Conservation (phyloP, 495 filamentous ascomycete species). For the Penicillium cosmopolitanum region DNA sequence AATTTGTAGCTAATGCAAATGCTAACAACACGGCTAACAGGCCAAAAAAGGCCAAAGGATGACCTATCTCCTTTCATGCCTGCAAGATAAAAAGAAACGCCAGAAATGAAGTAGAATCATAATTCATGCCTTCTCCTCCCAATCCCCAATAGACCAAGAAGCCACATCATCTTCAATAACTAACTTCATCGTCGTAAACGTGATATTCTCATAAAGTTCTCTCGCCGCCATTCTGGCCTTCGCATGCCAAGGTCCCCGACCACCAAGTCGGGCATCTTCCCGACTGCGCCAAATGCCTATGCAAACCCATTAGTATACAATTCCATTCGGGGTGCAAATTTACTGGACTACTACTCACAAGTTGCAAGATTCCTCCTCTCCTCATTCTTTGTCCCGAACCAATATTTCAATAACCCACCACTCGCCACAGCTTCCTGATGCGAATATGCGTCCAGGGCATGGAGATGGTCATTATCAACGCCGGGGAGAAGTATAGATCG, state of each 20-base stretch:
- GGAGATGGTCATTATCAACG: conserved; percentile 63
- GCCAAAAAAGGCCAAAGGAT: too few species aligned
- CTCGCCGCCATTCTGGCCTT: conserved; percentile 39
- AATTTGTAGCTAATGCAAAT: not conserved
- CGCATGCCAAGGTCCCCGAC: conserved; percentile 60
- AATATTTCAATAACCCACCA: conserved; percentile 90
- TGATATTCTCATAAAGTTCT: conserved; percentile 59
- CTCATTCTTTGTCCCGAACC: conserved; percentile 72
- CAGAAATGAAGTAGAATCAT: not conserved
- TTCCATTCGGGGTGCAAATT: too few species aligned
- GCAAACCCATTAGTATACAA: too few species aligned
- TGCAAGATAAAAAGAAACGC: not conserved
- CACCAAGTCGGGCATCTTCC: conserved; percentile 70
- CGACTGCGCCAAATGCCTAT: conserved; percentile 68
- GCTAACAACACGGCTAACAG: too few species aligned
- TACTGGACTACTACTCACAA: conserved; percentile 45
- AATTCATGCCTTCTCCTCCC: conserved; percentile 35
- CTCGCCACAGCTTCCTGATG: conserved; percentile 76
- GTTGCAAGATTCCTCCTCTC: conserved; percentile 72
- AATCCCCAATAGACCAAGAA: conserved; percentile 62
- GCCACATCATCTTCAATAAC: conserved; percentile 58
- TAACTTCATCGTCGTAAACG: conserved; percentile 60
- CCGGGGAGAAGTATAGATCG: conserved; percentile 67
- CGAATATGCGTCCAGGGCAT: conserved; percentile 70
- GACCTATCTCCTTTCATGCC: too few species aligned